Base-by-base conservation (phyloP, 176 grass and related monocot genomes). In the Rhipidocladum racemiflorum region DNA sequence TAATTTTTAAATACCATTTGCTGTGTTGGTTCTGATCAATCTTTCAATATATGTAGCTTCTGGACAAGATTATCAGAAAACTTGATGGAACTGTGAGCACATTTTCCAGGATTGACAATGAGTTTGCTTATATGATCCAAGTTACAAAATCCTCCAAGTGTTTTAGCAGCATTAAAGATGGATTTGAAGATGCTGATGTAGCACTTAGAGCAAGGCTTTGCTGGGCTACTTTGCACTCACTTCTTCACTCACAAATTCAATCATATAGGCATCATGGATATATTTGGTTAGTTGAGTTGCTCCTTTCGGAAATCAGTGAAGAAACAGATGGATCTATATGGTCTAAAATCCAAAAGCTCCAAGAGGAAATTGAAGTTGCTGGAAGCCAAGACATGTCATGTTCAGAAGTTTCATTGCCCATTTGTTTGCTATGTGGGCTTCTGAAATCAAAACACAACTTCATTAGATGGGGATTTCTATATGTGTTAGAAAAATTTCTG, bases 381-480 rank as follows among this genome's bases (percentile, higher is more conserved):
- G 92, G 90, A 73, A 93, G 89, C 85, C 88, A 95, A 76, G 96
- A 99, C 30, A 69, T 70, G 61, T 82, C 88, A 81, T 82, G 63
- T 81, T 87, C 87, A 60, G 89, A 87, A 93, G 89, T 95, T 86
- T 92, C 96, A 60, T 80, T 99, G 53, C 78, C 96, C 11, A 82
- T 99, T 84, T 93, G 84, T 95, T 61, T 99, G 28, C 87, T 95
- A 16, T 99, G 92, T 85, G 96, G 92, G 43, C 90, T 99, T 79
- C 85, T 99, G 68, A 99, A 95, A 65, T 99, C 96, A 68, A 99
- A 99, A 79, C 72, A 91, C 50, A 99, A 99, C 73, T 99, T 93
- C 87, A 91, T 99, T 50, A 93, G 92, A 80, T 99, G 92, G 90
- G 96, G 96, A 40, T 99, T 91, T 72, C 87, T 95, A 34, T 95